Evolutionary conservation across 331 rosid genomes (phyloP).

Genomic region (Quercus lobata): DNA sequence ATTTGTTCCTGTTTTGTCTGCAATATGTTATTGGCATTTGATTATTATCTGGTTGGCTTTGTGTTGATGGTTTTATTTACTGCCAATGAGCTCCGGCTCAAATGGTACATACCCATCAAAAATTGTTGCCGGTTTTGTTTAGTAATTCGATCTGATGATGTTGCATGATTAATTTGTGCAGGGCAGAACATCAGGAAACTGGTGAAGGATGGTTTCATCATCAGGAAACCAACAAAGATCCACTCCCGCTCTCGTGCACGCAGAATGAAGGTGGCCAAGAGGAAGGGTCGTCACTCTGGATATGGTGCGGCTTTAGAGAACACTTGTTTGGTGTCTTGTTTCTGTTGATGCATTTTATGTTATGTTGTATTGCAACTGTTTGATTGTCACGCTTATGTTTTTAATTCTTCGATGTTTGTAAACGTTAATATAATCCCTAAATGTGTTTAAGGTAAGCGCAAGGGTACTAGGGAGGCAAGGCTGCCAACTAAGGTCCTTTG

Average conservation of each 20-base stretch:
- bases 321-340: neutral
- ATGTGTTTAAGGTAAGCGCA: slow-evolving; percentile 44
- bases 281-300: slow-evolving; percentile 59
- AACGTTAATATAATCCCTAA: neutral
- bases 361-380: neutral
- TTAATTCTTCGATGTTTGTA: neutral
- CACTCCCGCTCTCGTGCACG: slow-evolving; percentile 52
- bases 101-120: too few relatives aligned
- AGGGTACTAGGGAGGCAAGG: slow-evolving; percentile 68
- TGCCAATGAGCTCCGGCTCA: too few relatives aligned
- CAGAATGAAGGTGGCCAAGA: slow-evolving; percentile 49
- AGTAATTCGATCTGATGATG: neutral
- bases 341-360: neutral
- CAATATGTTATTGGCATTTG: neutral
- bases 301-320: slow-evolving; percentile 19
- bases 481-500: slow-evolving; percentile 57
- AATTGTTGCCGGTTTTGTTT: neutral
- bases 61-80: too few relatives aligned
- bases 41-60: neutral
- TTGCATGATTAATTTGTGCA: neutral
- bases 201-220: slow-evolving; percentile 50
- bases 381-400: neutral
- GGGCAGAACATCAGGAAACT: slow-evolving; percentile 53
- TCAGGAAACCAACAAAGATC: slow-evolving; percentile 50
- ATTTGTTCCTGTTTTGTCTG: neutral